Conservation (phyloP, 2,329 filamentous ascomycete species). For the Keithomyces neogunnii region DNA sequence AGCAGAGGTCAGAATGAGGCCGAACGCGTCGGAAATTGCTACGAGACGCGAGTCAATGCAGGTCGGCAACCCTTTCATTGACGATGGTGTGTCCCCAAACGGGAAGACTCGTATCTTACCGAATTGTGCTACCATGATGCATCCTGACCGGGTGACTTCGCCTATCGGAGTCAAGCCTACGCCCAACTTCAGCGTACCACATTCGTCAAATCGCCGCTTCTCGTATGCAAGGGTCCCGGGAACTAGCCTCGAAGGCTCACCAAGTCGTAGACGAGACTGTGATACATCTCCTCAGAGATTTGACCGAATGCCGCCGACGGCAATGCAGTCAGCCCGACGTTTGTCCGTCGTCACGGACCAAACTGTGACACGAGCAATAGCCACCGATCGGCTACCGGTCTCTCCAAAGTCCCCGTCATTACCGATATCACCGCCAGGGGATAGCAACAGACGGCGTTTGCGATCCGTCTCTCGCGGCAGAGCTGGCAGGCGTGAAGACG, state of each 20-base stretch:
- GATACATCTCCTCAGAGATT: background rate
- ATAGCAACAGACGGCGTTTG: background rate
- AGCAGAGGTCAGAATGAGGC: slow-evolving; percentile 34
- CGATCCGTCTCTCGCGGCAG: slow-evolving; percentile 2
- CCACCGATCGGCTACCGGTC: slow-evolving; percentile 1
- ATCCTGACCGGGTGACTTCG: slow-evolving; percentile 8
- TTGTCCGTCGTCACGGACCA: slow-evolving; percentile 48
- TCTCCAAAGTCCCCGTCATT: background rate
- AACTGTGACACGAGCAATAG: background rate
- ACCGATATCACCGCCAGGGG: background rate
- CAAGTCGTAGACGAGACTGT: slow-evolving; percentile 3
- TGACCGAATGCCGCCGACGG: slow-evolving; percentile 33
- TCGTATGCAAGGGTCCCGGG: slow-evolving; percentile 28
- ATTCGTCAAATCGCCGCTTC: slow-evolving; percentile 35
- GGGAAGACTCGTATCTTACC: slow-evolving; percentile 7
- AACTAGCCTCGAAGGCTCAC: slow-evolving; percentile 6
- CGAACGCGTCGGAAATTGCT: slow-evolving; percentile 43
- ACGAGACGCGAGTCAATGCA: slow-evolving; percentile 46
- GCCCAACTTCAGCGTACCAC: slow-evolving; percentile 47
- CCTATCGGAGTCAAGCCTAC: slow-evolving; percentile 19
- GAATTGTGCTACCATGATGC: background rate
- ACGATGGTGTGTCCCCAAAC: slow-evolving; percentile 13
- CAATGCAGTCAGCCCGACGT: slow-evolving; percentile 39
- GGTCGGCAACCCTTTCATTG: slow-evolving; percentile 33
- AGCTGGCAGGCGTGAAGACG: background rate